Evolutionary conservation across 805 yeast species (phyloP), one percentile per base, ranked within the genome.

Genomic region (Maudiozyma bulderi): DNA sequence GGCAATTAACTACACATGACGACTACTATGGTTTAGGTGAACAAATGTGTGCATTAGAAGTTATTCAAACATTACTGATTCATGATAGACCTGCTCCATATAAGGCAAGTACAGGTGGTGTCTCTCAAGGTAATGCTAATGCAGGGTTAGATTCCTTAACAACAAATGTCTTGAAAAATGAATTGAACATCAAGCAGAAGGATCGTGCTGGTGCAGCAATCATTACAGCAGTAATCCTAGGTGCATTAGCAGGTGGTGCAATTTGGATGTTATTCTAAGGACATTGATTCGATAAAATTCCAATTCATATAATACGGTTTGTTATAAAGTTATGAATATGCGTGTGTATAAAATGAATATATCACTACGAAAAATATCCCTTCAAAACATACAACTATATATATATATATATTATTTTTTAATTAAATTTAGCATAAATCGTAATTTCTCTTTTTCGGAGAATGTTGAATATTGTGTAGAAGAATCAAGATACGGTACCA

Each of bases 121-220:
- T 78, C 3, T 77, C 83, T 1, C 62, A 59, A 0, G 84, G 86
- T 53, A 71, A 80, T 53, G 74, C 77, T 4, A 67, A 73, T 41
- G 79, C 77, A 8, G 84, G 82, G 45, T 62, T 75, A 7, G 61
- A 67, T 52, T 55, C 76, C 2, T 65, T 64, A 1, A 67, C 73
- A 14, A 54, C 69, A 6, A 64, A 69, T 33, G 74, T 74, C 51
- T 40, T 57, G 51, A 56, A 56, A 55, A 58, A 58, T 46, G 51
- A 58, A 39, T 64, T 82, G 44, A 68, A 64, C 0, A 78, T 89
- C 41, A 70, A 79, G 0, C 64, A 71, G 0, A 80, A 77, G 51
- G 96, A 87, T 61, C 77, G 75, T 57, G 96, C 88, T 1, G 98
- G 98, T 45, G 96, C 97, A 1, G 95, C 95, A 44, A 71, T 90